These are phyloP conservation scores for Pestalotiopsis fici DNA, from an alignment of 2,329 filamentous ascomycete genomes.

Conservation along the genomic window DNA sequence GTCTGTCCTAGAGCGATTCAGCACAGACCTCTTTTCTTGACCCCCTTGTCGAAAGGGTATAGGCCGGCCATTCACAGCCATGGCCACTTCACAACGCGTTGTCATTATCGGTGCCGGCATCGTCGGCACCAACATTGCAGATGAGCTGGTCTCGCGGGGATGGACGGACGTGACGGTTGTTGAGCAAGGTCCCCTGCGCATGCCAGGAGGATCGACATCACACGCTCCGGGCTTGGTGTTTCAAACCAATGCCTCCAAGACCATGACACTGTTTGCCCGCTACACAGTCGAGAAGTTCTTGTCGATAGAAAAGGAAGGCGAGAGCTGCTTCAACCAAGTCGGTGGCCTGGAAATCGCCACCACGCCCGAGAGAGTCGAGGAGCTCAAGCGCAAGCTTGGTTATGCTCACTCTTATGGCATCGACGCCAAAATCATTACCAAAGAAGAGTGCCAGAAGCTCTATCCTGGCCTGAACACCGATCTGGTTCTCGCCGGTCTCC, in stretches of 20 bases:
- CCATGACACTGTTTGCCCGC: slow-evolving; percentile 58
- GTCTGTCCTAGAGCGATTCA: neutral
- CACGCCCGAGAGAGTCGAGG: slow-evolving; percentile 57
- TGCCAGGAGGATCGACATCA: slow-evolving; percentile 67
- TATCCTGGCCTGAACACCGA: slow-evolving; percentile 57
- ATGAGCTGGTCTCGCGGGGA: slow-evolving; percentile 63
- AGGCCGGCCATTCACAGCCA: slow-evolving; percentile 13
- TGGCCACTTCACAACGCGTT: slow-evolving; percentile 43
- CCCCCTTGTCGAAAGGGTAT: neutral
- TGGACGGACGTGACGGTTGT: slow-evolving; percentile 66
- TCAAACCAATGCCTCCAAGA: slow-evolving; percentile 60
- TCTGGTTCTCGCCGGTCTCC: slow-evolving; percentile 57
- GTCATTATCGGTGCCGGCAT: slow-evolving; percentile 66
- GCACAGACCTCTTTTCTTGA: neutral
- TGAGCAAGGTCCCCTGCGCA: slow-evolving; percentile 62
- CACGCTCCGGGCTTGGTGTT: slow-evolving; percentile 67
- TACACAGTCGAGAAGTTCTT: slow-evolving; percentile 64
- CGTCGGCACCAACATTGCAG: slow-evolving; percentile 64
- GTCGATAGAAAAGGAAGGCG: slow-evolving; percentile 39
- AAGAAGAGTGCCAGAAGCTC: slow-evolving; percentile 51
- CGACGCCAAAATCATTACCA: slow-evolving; percentile 50
- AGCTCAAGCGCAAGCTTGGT: slow-evolving; percentile 63
- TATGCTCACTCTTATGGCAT: slow-evolving; percentile 64
- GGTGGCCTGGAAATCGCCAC: slow-evolving; percentile 65
- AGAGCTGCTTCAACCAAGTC: slow-evolving; percentile 60